Conservation (phyloP, 805 yeast species). For the Candida lessepsii region DNA sequence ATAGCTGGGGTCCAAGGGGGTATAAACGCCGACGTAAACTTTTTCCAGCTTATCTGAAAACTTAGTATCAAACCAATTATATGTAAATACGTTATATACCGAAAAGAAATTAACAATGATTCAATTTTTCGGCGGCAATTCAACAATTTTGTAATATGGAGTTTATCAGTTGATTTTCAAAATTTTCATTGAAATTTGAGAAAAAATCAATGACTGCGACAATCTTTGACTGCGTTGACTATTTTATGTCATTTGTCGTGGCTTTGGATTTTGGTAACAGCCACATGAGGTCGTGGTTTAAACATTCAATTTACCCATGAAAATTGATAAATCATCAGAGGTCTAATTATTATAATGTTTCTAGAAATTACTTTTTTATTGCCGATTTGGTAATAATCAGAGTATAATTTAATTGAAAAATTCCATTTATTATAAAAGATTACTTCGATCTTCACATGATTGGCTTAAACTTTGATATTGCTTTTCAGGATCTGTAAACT, state of each 20-base stretch:
- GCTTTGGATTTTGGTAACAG: not conserved
- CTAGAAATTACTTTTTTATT: no score
- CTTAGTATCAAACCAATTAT: not conserved
- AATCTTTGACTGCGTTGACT: not conserved
- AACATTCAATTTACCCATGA: no score
- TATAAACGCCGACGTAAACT: not conserved
- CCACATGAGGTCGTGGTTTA: not conserved
- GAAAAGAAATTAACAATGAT: not conserved
- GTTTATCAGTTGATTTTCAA: constrained; percentile 4
- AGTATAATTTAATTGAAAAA: no score
- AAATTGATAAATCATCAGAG: no score
- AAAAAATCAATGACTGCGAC: constrained; percentile 5
- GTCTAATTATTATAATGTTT: no score
- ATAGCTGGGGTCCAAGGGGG: constrained; percentile 3
- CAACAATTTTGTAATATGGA: not conserved
- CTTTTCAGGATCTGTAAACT: no score
- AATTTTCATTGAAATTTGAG: constrained; percentile 3
- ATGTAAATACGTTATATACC: not conserved
- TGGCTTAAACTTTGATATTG: no score
- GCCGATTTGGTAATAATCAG: no score
- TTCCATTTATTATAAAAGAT: no score
- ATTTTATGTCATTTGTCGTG: constrained; percentile 1
- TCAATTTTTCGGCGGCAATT: not conserved
- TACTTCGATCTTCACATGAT: no score
- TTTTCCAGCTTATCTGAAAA: not conserved